phyloP scores from a whole-genome alignment of 805 yeast genomes.

The Kuraishia floccosa region DNA sequence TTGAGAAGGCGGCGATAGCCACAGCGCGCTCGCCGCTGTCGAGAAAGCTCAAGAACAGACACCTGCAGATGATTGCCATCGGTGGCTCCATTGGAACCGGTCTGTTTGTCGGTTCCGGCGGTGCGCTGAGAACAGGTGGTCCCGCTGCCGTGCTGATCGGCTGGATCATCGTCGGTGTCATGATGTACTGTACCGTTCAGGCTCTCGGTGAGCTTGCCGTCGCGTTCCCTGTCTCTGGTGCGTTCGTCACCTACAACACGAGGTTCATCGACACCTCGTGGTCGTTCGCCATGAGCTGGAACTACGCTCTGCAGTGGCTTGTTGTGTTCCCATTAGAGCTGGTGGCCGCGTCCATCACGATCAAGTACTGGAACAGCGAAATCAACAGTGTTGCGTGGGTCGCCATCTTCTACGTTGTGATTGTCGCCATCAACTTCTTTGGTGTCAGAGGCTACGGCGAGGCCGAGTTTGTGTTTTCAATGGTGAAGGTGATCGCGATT shows the following conservation, averaged over 20 bases:
- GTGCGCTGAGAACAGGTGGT: conserved; percentile 52
- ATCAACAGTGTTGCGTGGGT: conserved; percentile 46
- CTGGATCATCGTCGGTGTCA: conserved; percentile 44
- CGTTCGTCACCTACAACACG: conserved; percentile 48
- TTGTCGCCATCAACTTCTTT: conserved; percentile 40
- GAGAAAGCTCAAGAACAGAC: conserved; percentile 40
- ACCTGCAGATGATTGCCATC: conserved; percentile 69
- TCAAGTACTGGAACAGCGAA: conserved; percentile 32
- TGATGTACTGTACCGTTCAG: conserved; percentile 54
- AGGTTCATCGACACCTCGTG: conserved; percentile 47
- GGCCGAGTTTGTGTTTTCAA: conserved; percentile 47
- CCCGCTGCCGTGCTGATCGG: conserved; percentile 63
- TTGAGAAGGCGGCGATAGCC: conserved; percentile 25
- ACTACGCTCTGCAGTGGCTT: conserved; percentile 44
- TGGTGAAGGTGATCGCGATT: conserved; percentile 45
- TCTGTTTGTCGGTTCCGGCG: conserved; percentile 64
- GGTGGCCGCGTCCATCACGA: conserved; percentile 42
- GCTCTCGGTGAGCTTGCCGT: conserved; percentile 56
- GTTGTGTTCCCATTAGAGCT: conserved; percentile 42
- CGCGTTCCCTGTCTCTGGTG: conserved; percentile 54
- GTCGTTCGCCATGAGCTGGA: conserved; percentile 55
- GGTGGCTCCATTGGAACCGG: conserved; percentile 86
- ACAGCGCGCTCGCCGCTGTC: conserved; percentile 31
- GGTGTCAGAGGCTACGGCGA: conserved; percentile 65
- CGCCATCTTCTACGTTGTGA: conserved; percentile 38